phyloP scores from a whole-genome alignment of 305 asterid species.

The Solanum chacoense region DNA sequence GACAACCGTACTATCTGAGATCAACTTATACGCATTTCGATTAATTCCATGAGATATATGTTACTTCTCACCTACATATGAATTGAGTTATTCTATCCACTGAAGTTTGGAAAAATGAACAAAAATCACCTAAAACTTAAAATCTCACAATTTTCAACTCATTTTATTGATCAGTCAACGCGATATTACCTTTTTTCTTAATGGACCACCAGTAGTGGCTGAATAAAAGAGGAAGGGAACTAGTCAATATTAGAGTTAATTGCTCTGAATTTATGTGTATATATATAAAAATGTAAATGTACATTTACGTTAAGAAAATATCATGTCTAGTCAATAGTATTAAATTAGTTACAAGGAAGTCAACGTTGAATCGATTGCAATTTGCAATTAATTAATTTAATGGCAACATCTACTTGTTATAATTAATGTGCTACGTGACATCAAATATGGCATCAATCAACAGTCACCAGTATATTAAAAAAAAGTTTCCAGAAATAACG shows the following conservation, averaged over 20 bases:
- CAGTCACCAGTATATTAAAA: neutral
- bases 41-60: neutral
- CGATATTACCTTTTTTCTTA: neutral
- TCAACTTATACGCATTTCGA: neutral
- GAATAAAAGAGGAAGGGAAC: neutral
- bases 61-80: neutral
- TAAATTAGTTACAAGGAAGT: neutral
- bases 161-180: neutral
- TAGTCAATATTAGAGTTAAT: neutral
- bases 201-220: neutral
- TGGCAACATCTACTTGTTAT: neutral
- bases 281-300: neutral
- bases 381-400: neutral
- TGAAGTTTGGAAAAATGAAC: neutral
- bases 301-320: neutral
- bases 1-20: neutral
- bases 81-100: neutral
- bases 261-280: neutral
- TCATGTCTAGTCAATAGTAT: neutral
- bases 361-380: neutral
- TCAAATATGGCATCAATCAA: neutral
- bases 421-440: neutral
- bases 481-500: neutral
- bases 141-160: accelerated
- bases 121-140: neutral